A percentile compares a stretch with the other conserved stretches of the same genome.
Evolutionary conservation across 2,329 filamentous ascomycete genomes (phyloP).

Genomic region (Claviceps quebecensis): DNA sequence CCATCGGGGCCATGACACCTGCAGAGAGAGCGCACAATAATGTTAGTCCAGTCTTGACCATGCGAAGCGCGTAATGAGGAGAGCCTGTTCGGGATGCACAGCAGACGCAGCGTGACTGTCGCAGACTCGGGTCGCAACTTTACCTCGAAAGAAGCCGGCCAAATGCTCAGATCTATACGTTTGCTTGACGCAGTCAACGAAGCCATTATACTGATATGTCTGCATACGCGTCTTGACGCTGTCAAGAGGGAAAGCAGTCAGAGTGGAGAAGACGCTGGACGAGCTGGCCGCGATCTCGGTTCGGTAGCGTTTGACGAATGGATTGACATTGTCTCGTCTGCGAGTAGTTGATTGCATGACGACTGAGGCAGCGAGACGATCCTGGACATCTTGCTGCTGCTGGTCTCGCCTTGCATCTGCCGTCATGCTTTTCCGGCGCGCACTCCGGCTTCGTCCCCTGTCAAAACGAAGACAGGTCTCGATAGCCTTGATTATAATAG

Average conservation of each 20-base stretch:
- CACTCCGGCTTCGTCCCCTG: no score
- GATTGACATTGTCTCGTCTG: slow-evolving; percentile 20
- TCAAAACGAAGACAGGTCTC: no score
- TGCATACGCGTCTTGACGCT: slow-evolving; percentile 87
- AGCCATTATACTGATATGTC: slow-evolving; percentile 65
- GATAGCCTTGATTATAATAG: no score
- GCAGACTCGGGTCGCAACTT: slow-evolving; percentile 7
- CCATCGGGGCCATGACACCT: slow-evolving; percentile 70
- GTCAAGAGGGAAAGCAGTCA: slow-evolving; percentile 73
- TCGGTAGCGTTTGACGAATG: slow-evolving; percentile 58
- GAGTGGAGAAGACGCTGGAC: slow-evolving; percentile 64
- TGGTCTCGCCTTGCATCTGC: slow-evolving; percentile 19
- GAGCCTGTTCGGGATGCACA: no score
- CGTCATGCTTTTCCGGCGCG: slow-evolving; percentile 19
- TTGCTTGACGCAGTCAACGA: slow-evolving; percentile 57
- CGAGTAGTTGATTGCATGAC: slow-evolving; percentile 16
- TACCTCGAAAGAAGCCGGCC: slow-evolving; percentile 70
- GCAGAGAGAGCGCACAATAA: slow-evolving; percentile 1
- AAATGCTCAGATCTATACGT: slow-evolving; percentile 64
- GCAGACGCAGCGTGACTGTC: no score
- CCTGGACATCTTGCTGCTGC: slow-evolving; percentile 26
- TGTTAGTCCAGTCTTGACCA: not conserved
- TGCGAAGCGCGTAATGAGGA: no score
- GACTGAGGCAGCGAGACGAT: slow-evolving; percentile 15
- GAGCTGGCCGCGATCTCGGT: slow-evolving; percentile 68